A percentile compares a stretch with the other conserved stretches of the same genome.
These are phyloP conservation scores for Pilasporangium apinafurcum DNA, from an alignment of 352 stramenopile genomes.

Conservation along the genomic window DNA sequence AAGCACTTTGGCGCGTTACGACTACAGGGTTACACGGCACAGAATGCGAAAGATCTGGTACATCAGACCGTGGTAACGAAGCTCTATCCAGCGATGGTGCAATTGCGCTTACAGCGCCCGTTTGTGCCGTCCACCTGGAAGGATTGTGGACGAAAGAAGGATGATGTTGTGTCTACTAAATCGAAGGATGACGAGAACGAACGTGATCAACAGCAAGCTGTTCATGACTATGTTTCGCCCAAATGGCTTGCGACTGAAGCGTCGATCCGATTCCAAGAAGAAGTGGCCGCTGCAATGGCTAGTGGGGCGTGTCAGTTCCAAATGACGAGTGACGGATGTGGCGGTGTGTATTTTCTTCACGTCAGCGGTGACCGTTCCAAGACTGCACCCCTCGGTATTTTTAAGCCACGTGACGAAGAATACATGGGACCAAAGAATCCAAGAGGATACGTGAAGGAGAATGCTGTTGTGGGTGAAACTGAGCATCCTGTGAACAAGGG, in stretches of 20 bases:
- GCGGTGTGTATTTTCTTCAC: conserved; percentile 61
- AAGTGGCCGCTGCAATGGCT: conserved; percentile 27
- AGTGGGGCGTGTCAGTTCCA: conserved; percentile 32
- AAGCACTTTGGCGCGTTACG: conserved; percentile 23
- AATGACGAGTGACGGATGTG: conserved; percentile 76
- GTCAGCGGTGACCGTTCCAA: conserved; percentile 8
- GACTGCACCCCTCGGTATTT: conserved; percentile 69
- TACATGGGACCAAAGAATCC: conserved; percentile 99
- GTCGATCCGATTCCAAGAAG: conserved; percentile 27
- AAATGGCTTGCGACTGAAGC: conserved; percentile 45
- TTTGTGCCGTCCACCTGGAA: conserved; percentile 18
- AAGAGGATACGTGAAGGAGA: conserved; percentile 88
- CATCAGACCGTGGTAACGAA: conserved; percentile 38
- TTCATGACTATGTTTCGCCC: conserved; percentile 5
- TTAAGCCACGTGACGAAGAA: conserved; percentile 99
- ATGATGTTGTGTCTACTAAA: neutral
- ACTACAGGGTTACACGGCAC: conserved; percentile 29
- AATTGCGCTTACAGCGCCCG: conserved; percentile 8
- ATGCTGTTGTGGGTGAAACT: conserved; percentile 68
- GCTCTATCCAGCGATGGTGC: conserved; percentile 34
- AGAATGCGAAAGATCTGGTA: conserved; percentile 35
- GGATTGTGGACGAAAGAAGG: neutral
- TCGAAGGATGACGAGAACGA: conserved; percentile 2
- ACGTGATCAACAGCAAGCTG: conserved; percentile 8
- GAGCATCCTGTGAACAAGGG: conserved; percentile 82